Base-by-base conservation (phyloP, 2,329 filamentous ascomycete species). In the Claviceps sp. region DNA sequence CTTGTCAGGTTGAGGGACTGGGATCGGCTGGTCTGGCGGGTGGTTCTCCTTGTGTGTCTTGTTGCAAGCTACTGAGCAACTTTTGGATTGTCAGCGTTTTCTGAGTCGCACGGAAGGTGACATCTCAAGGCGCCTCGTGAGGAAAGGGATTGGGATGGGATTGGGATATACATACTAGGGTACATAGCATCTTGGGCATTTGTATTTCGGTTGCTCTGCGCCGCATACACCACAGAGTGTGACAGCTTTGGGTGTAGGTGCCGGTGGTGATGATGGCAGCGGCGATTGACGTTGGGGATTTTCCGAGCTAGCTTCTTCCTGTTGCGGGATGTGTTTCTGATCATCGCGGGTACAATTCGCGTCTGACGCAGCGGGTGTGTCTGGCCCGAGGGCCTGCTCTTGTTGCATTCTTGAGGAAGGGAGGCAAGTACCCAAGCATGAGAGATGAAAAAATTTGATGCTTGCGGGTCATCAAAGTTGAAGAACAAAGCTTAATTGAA, bases 21-120 rank as follows among this genome's bases (percentile, higher is more conserved):
- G 58, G 37, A 60, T 54, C 37, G 63, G 63, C 46, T 65, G 63
- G 42, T 74, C 65, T 51, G 68, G 65, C 4, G 73, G 73, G 57
- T 77, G 72, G 51, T 71, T 74, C 44, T 73, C 70, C 41, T 71
- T 72, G 61, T 80, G 77, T 47, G 66, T 58, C 57, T 71, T 77
- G 54, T 72, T 79, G 63, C 79, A 84, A 20, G 70, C 61, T 42
- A 83, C 71, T 1, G 79, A 83, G 61, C 80, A 84, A 60, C 78
- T 47, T 37, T 37, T 34, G 38, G n/a, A 22, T 16, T 11, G 38
- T 50, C 20, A 50, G 14, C 8, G 26, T 9, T 4, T 30, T 30
- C 26, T 30, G 26, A 30, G 26, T 9, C 26, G 3, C 26, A 30
- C 8, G 26, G 26, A 30, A 30, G 26, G 26, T 30, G 26, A 40